Conservation (phyloP, 768 basidiomycete species). For the Albatrellus ellisii region DNA sequence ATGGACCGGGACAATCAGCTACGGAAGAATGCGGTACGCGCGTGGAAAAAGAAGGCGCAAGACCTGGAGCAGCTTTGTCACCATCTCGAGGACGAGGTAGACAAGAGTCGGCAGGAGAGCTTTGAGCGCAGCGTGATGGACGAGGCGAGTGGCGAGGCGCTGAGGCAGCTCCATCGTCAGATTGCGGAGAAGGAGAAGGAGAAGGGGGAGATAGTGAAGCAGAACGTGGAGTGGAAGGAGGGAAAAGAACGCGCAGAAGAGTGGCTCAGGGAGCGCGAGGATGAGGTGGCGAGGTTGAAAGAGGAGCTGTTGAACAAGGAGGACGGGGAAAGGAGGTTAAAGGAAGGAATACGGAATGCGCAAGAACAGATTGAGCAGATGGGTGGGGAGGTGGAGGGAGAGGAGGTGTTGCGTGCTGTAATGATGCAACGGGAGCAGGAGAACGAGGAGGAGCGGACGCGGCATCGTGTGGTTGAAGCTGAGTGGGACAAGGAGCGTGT, state of each 20-base stretch:
- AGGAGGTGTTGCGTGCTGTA: constrained; percentile 11
- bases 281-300: constrained; percentile 37
- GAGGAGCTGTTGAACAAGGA: constrained; percentile 31
- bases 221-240: constrained; percentile 23
- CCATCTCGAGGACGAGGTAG: constrained; percentile 75
- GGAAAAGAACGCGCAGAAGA: constrained; percentile 18
- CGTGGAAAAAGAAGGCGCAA: constrained; percentile 67
- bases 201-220: constrained; percentile 29
- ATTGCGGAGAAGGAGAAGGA: constrained; percentile 68
- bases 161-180: constrained; percentile 69
- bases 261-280: constrained; percentile 24
- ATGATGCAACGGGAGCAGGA: constrained; percentile 25
- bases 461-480: constrained; percentile 27
- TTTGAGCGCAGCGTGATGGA: constrained; percentile 77
- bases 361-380: constrained; percentile 51
- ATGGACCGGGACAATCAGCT: constrained; percentile 53
- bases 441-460: constrained; percentile 24
- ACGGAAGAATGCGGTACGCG: constrained; percentile 36
- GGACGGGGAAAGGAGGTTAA: constrained; percentile 38
- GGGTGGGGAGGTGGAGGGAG: constrained; percentile 23
- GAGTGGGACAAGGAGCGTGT: constrained; percentile 40
- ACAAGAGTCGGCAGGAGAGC: constrained; percentile 69
- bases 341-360: constrained; percentile 38
- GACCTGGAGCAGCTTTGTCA: constrained; percentile 60
- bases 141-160: constrained; percentile 63